A percentile compares a stretch with the other conserved stretches of the same genome.
phyloP scores from a whole-genome alignment of 2,329 filamentous ascomycete species.

The Fusarium penzigii region DNA sequence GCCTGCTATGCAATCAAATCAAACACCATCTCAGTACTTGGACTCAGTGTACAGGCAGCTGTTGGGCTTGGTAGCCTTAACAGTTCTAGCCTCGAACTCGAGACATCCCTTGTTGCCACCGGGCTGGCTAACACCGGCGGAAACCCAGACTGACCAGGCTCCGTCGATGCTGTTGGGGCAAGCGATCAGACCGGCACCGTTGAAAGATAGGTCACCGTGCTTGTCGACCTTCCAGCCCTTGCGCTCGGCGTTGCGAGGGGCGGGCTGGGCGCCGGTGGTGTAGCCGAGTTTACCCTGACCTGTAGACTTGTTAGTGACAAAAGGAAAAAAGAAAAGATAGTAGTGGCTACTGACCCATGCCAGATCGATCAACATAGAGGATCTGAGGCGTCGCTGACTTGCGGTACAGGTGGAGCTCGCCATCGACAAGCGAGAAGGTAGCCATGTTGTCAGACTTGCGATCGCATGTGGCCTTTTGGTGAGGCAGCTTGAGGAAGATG shows the following conservation, averaged over 20 bases:
- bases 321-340: background rate
- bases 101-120: slow-evolving; percentile 40
- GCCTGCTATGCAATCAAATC: too few species aligned
- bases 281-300: slow-evolving; percentile 57
- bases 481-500: slow-evolving; percentile 45
- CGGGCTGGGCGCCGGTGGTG: slow-evolving; percentile 44
- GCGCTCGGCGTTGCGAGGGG: slow-evolving; percentile 45
- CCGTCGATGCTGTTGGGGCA: slow-evolving; percentile 50
- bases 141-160: slow-evolving; percentile 44
- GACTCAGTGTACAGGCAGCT: slow-evolving; percentile 38
- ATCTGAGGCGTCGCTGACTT: slow-evolving; percentile 44
- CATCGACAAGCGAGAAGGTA: slow-evolving; percentile 50
- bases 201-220: slow-evolving; percentile 47
- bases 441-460: slow-evolving; percentile 42
- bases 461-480: slow-evolving; percentile 52
- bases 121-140: slow-evolving; percentile 34
- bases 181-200: slow-evolving; percentile 47
- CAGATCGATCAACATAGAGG: slow-evolving; percentile 56
- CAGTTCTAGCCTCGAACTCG: slow-evolving; percentile 35
- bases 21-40: too few species aligned
- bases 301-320: slow-evolving; percentile 20
- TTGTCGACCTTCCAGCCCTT: slow-evolving; percentile 48
- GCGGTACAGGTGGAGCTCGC: slow-evolving; percentile 49
- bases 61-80: slow-evolving; percentile 32
- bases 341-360: slow-evolving; percentile 49